phyloP scores from a whole-genome alignment of 768 basidiomycete genomes.

The Mycena albidolilacea region DNA sequence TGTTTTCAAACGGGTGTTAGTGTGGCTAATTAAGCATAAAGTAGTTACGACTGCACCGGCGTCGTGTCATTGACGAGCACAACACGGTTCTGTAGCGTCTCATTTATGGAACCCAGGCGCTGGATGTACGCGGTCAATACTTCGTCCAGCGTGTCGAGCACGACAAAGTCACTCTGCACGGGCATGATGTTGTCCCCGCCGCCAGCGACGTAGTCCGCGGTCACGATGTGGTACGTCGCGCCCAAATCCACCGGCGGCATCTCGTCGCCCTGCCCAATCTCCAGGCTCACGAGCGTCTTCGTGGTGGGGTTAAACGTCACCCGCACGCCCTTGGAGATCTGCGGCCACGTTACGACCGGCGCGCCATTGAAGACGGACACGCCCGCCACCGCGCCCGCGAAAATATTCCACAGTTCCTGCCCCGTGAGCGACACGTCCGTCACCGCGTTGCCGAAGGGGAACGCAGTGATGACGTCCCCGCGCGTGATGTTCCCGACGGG shows the following conservation, averaged over 20 bases:
- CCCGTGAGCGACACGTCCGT: conserved; percentile 59
- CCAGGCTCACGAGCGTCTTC: conserved; percentile 49
- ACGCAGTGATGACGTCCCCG: conserved; percentile 56
- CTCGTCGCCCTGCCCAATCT: conserved; percentile 43
- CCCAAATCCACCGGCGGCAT: conserved; percentile 43
- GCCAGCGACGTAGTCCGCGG: conserved; percentile 52
- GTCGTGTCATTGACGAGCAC: conserved; percentile 41
- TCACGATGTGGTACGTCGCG: conserved; percentile 49
- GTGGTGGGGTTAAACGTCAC: conserved; percentile 52
- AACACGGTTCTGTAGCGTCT: conserved; percentile 41
- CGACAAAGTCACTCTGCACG: conserved; percentile 44
- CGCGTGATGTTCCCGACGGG: conserved; percentile 57
- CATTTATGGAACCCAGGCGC: conserved; percentile 33
- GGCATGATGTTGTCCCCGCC: conserved; percentile 56
- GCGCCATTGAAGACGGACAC: conserved; percentile 47
- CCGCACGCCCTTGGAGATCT: conserved; percentile 55
- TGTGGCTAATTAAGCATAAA: conserved; percentile 20
- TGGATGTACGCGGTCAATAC: conserved; percentile 51
- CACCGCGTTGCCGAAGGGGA: conserved; percentile 61
- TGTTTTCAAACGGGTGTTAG: conserved; percentile 3
- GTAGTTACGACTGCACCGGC: conserved; percentile 28
- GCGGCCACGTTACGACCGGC: conserved; percentile 57
- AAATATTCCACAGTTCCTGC: conserved; percentile 57
- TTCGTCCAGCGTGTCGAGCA: conserved; percentile 52
- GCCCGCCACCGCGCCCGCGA: conserved; percentile 56